Percentiles rank a stretch among this genome's conserved stretches.
phyloP scores from a whole-genome alignment of 192 early-diverging fungal genomes.

The Coemansia sp. region DNA sequence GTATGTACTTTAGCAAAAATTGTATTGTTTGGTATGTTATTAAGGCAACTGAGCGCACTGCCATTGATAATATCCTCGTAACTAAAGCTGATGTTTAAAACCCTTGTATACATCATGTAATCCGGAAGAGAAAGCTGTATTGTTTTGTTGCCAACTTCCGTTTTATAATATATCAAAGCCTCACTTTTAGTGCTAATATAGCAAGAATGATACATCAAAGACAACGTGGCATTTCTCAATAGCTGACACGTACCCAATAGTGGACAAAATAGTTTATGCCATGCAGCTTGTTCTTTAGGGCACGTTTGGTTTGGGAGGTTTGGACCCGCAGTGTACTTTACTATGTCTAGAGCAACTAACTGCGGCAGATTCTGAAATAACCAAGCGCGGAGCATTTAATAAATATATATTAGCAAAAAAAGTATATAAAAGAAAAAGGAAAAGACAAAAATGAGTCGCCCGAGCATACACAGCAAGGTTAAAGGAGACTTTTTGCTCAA shows the following conservation, averaged over 20 bases:
- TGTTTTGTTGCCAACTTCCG: background rate
- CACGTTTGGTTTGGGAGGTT: background rate
- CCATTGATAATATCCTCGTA: background rate
- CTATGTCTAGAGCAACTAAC: background rate
- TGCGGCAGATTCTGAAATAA: background rate
- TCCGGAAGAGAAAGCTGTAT: background rate
- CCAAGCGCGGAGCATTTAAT: background rate
- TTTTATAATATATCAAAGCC: background rate
- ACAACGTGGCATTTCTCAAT: background rate
- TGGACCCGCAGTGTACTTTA: background rate
- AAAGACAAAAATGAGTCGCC: background rate
- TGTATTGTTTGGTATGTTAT: background rate
- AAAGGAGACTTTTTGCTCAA: too few species aligned
- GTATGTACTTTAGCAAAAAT: background rate
- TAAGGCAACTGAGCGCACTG: background rate
- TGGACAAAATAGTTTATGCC: background rate
- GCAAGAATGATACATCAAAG: background rate
- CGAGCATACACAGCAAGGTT: too few species aligned
- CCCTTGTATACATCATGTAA: background rate
- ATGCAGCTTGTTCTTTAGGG: background rate
- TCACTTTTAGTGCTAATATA: background rate
- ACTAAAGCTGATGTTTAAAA: background rate
- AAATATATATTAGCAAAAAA: background rate
- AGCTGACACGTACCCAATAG: background rate
- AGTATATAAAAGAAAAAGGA: too few species aligned